Conservation (phyloP, 257 asterid species). For the Przewalskia tangutica region DNA sequence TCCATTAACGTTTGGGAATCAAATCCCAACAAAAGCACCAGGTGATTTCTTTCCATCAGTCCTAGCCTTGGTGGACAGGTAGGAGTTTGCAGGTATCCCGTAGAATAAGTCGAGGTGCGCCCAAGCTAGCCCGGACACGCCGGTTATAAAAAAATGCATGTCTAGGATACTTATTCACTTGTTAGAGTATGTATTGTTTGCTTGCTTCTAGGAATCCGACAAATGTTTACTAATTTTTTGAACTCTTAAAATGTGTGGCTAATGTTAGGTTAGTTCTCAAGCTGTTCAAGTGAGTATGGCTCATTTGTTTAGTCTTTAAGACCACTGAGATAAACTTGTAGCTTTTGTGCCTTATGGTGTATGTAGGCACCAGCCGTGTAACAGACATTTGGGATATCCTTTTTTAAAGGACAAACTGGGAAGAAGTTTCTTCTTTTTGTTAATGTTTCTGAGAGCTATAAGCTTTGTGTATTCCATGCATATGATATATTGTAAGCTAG, state of each 20-base stretch:
- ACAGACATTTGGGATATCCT: neutral
- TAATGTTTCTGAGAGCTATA: neutral
- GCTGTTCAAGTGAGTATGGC: neutral
- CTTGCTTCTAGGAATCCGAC: no score
- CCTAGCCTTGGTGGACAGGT: no score
- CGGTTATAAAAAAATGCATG: neutral
- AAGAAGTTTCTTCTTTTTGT: neutral
- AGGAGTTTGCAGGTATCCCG: no score
- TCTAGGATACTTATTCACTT: neutral
- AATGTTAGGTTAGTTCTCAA: no score
- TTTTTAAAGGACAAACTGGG: neutral
- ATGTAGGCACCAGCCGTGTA: neutral
- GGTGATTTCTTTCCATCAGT: no score
- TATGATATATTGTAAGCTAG: neutral
- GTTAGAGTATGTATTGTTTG: neutral
- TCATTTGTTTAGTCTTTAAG: neutral
- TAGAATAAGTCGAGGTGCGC: no score
- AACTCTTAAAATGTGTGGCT: no score
- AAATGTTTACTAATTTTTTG: no score
- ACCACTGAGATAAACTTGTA: neutral
- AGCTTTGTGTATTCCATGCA: neutral
- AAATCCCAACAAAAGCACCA: no score
- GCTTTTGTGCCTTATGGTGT: neutral
- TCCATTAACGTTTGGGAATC: neutral
- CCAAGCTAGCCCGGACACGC: no score